Conservation (phyloP, 768 basidiomycete genomes). For the Hericium alpestre region DNA sequence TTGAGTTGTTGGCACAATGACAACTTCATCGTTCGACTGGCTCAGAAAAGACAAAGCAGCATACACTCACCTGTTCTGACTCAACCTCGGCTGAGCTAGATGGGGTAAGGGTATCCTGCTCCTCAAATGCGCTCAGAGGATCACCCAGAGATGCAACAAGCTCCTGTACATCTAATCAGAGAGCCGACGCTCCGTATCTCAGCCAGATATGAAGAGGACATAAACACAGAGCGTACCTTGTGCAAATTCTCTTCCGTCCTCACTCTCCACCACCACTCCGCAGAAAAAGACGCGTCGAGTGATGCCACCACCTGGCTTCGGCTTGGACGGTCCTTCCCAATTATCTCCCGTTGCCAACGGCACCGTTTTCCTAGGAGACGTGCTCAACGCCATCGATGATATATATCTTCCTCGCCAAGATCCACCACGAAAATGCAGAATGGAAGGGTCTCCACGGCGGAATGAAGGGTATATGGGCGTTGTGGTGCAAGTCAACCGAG, state of each 20-base stretch:
- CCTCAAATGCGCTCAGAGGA: slow-evolving; percentile 5
- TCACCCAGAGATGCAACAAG: neutral
- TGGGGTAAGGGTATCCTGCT: slow-evolving; percentile 16
- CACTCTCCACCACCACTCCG: slow-evolving; percentile 82
- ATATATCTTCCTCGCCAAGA: neutral
- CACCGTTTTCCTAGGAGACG: slow-evolving; percentile 64
- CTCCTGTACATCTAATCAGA: slow-evolving; percentile 8
- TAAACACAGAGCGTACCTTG: slow-evolving; percentile 37
- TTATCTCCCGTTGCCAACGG: slow-evolving; percentile 67
- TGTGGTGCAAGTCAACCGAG: neutral
- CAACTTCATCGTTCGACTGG: neutral
- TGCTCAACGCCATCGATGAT: slow-evolving; percentile 46
- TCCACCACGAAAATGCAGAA: neutral
- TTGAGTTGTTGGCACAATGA: too few species aligned
- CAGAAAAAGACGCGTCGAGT: slow-evolving; percentile 84
- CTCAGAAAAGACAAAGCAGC: neutral
- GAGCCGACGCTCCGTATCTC: neutral
- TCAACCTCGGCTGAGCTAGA: slow-evolving; percentile 4
- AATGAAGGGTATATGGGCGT: neutral
- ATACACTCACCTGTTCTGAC: neutral
- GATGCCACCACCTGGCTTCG: slow-evolving; percentile 26
- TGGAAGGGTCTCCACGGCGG: neutral
- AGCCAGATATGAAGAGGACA: neutral
- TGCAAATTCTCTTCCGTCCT: slow-evolving; percentile 55
- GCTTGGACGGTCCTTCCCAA: slow-evolving; percentile 26